A percentile compares a stretch with the other conserved stretches of the same genome.
Evolutionary conservation across 495 filamentous ascomycete genomes (phyloP).

Genomic region (Cladorrhinum samala): DNA sequence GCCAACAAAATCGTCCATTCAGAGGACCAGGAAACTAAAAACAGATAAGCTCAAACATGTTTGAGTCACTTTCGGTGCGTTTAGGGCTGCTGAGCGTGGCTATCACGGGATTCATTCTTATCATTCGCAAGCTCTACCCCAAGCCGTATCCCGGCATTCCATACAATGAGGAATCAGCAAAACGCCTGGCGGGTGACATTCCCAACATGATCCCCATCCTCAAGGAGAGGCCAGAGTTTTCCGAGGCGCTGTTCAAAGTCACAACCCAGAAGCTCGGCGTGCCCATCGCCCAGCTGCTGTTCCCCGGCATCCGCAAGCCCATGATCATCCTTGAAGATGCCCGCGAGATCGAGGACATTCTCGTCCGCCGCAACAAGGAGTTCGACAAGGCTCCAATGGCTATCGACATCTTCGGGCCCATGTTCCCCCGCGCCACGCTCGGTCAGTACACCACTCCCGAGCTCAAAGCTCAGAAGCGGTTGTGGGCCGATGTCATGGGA

Average conservation of each 20-base stretch:
- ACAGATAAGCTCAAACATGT: no score
- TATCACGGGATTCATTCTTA: no score
- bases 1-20: no score
- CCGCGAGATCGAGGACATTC: conserved; percentile 25
- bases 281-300: conserved; percentile 25
- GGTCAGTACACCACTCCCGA: conserved; percentile 23
- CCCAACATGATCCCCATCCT: conserved; percentile 15
- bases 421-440: conserved; percentile 21
- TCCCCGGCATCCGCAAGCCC: conserved; percentile 16
- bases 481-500: conserved; percentile 31
- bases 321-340: conserved; percentile 27
- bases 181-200: conserved; percentile 27
- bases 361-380: conserved; percentile 25
- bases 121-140: conserved; percentile 15
- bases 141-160: conserved; percentile 33
- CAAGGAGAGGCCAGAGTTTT: conserved; percentile 9
- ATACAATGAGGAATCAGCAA: conserved; percentile 25
- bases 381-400: conserved; percentile 23
- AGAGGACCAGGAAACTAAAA: no score
- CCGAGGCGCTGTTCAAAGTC: conserved; percentile 10
- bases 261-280: conserved; percentile 20
- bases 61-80: no score
- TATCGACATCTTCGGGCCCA: conserved; percentile 15
- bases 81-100: no score
- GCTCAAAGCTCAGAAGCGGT: conserved; percentile 25